These are phyloP conservation scores for Fusarium buxicola DNA, from an alignment of 2,329 filamentous ascomycete species.

Conservation along the genomic window DNA sequence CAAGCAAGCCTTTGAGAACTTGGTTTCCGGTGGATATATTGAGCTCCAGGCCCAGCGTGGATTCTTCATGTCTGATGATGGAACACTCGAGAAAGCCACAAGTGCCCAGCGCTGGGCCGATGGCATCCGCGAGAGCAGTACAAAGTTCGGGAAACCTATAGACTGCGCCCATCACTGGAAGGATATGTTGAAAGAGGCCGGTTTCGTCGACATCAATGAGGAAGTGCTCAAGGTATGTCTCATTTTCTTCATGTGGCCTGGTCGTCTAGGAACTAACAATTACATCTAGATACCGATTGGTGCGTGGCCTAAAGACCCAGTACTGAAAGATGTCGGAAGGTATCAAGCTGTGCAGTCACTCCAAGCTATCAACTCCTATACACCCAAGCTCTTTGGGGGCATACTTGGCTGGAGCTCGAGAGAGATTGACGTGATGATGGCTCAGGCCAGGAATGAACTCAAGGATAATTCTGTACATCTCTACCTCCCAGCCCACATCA, in stretches of 20 bases:
- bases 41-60: conserved; percentile 19
- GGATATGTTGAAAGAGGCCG: conserved; percentile 1
- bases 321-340: conserved; percentile 23
- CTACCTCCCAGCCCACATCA: conserved; percentile 27
- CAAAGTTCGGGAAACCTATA: conserved; percentile 23
- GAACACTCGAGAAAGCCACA: conserved; percentile 8
- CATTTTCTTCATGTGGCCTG: accelerated
- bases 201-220: conserved; percentile 16
- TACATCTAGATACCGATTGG: conserved; percentile 17
- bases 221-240: conserved; percentile 6
- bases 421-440: conserved; percentile 31
- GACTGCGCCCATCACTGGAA: conserved; percentile 19
- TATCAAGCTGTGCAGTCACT: conserved; percentile 24
- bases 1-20: neutral
- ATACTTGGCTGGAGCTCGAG: conserved; percentile 29
- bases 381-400: conserved; percentile 25
- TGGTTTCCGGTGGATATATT: conserved; percentile 6
- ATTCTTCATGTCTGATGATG: conserved; percentile 13
- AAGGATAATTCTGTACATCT: conserved; percentile 26
- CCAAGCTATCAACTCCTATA: conserved; percentile 30
- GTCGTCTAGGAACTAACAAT: neutral
- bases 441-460: conserved; percentile 32
- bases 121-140: conserved; percentile 6
- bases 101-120: conserved; percentile 15
- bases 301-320: conserved; percentile 18